Base-by-base conservation (phyloP, 1,139 yeast genomes). In the Pichia sp. region DNA sequence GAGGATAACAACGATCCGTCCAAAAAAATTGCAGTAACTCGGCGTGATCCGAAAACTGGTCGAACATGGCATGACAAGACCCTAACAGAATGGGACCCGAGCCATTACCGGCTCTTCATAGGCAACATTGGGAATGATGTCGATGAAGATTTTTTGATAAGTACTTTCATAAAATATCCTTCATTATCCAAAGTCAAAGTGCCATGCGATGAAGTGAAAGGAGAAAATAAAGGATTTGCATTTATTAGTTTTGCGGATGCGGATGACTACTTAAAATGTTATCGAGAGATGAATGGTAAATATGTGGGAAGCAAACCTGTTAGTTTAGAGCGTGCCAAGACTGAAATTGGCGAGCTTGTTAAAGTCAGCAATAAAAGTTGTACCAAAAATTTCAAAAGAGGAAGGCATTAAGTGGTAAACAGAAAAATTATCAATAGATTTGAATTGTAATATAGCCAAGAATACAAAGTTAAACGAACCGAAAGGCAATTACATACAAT, bases 281-380 rank as follows among this genome's bases (percentile, higher is more conserved):
- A 83, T 68, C 83, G 81, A 62, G 87, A 83, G 60, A 78, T 85
- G 82, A 84, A 86, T 64, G 87, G 88, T 41, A 84, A 85, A 64
- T 85, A 84, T 60, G 75, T 87, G 46, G 95, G 95, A 0, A 79
- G 76, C 58, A 85, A 83, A 58, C 95, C 95, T 0, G 82, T 86
- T 34, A 85, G 79, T 58, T 69, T 86, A 65, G 82, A 83, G 65
- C 73, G 84, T 54, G 91, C 93, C 0, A 81, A 79, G 44, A 52
- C 63, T 1, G 65, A 60, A 49, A 56, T 55, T 5, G 60, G 60
- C n/a, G 56, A 54, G 21, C 55, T 53, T n/a, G 56, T 54, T 18
- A 49, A 26, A n/a, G 44, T 51, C 9, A 48, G 48, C 13, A 47
- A 47, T 19, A 45, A 42, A 2, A 47, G 37, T 4, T 25, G 31